These are phyloP conservation scores for Xerocomellus dryophilus DNA, from an alignment of 768 basidiomycete species.

Conservation along the genomic window DNA sequence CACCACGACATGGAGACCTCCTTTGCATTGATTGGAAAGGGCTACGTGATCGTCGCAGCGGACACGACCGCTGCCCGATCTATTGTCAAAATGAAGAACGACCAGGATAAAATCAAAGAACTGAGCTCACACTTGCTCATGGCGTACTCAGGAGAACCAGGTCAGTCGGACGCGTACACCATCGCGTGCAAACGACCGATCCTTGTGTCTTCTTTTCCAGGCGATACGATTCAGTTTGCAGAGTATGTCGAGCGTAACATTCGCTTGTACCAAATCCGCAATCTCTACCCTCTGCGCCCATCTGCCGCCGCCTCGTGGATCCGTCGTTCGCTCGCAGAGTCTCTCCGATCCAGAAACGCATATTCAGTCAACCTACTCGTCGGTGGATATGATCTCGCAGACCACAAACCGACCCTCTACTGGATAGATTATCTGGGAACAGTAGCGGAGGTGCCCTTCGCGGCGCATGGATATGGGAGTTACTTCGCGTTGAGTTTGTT, in stretches of 20 bases:
- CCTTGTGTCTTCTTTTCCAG: conserved; percentile 35
- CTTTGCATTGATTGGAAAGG: conserved; percentile 89
- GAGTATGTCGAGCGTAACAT: conserved; percentile 96
- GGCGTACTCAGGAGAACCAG: conserved; percentile 94
- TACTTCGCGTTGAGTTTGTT: conserved; percentile 92
- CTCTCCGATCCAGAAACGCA: conserved; percentile 80
- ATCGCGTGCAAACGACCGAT: neutral
- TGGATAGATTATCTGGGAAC: conserved; percentile 98
- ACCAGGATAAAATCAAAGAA: conserved; percentile 95
- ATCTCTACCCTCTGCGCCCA: conserved; percentile 85
- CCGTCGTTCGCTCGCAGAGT: conserved; percentile 83
- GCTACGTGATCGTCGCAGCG: conserved; percentile 87
- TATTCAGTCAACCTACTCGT: conserved; percentile 92
- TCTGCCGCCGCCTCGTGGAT: conserved; percentile 94
- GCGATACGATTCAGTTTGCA: conserved; percentile 95
- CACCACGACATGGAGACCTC: conserved; percentile 74
- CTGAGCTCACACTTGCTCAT: conserved; percentile 90
- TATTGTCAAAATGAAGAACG: conserved; percentile 95
- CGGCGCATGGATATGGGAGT: conserved; percentile 91
- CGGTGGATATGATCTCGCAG: conserved; percentile 86
- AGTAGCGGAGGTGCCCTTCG: conserved; percentile 83
- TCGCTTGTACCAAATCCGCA: conserved; percentile 92
- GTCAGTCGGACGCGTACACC: conserved; percentile 35
- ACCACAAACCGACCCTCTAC: conserved; percentile 72
- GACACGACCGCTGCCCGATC: conserved; percentile 88